Percentiles rank a stretch among this genome's conserved stretches.
phyloP scores from a whole-genome alignment of 805 yeast species.

The Candida sanyiensis region DNA sequence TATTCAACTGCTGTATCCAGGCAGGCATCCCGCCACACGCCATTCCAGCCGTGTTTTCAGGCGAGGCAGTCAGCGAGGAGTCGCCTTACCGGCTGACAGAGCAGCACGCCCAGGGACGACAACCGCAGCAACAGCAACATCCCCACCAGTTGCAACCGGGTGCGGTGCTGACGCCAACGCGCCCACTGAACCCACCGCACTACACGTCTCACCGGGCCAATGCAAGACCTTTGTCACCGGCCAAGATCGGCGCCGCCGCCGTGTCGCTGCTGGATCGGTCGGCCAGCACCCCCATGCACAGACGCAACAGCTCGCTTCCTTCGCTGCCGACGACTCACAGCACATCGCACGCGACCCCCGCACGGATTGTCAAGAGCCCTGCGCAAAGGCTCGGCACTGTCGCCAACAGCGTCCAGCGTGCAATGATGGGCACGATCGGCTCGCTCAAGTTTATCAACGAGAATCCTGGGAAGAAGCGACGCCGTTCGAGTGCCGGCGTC shows the following conservation, averaged over 20 bases:
- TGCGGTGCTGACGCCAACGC: neutral
- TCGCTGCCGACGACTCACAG: constrained; percentile 4
- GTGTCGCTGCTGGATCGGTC: constrained; percentile 43
- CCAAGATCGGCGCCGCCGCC: constrained; percentile 68
- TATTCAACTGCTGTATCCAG: constrained; percentile 53
- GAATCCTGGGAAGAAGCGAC: constrained; percentile 24
- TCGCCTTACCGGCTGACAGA: constrained; percentile 2
- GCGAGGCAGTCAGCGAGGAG: constrained; percentile 25
- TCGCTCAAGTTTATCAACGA: constrained; percentile 27
- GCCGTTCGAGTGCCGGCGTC: constrained; percentile 22
- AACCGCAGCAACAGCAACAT: constrained; percentile 1
- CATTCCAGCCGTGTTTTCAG: constrained; percentile 54
- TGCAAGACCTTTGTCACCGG: constrained; percentile 53
- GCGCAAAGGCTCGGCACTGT: constrained; percentile 19
- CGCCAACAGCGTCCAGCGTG: constrained; percentile 25
- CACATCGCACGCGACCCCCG: constrained; percentile 4
- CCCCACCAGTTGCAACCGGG: constrained; percentile 1
- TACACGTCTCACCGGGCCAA: constrained; percentile 6
- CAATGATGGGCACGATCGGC: constrained; percentile 26
- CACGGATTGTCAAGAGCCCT: constrained; percentile 20
- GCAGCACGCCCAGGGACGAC: constrained; percentile 1
- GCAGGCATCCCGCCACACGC: constrained; percentile 59
- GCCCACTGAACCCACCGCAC: neutral
- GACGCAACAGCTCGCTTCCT: constrained; percentile 38
- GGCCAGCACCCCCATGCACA: constrained; percentile 27